phyloP scores from a whole-genome alignment of 768 basidiomycete genomes.

The Trametes cingulata region DNA sequence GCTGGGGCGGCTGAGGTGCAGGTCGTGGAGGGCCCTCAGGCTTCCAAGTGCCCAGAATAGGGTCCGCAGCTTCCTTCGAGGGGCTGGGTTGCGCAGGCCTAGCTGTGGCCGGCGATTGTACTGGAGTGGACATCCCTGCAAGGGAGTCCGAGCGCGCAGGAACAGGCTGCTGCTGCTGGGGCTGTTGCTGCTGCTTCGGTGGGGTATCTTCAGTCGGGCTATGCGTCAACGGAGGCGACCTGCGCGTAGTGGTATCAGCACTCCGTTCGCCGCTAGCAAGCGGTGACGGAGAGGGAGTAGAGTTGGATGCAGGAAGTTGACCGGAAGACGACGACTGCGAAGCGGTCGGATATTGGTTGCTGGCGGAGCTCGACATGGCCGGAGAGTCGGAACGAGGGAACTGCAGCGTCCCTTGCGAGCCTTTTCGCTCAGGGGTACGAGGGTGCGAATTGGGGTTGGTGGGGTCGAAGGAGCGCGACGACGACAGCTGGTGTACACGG shows the following conservation, averaged over 20 bases:
- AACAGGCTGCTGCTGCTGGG: neutral
- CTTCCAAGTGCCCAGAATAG: conserved; percentile 16
- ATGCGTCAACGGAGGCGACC: neutral
- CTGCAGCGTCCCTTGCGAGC: conserved; percentile 22
- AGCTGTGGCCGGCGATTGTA: conserved; percentile 20
- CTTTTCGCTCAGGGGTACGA: conserved; percentile 26
- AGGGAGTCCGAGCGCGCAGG: conserved; percentile 27
- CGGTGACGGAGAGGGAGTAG: conserved; percentile 14
- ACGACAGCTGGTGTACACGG: conserved; percentile 15
- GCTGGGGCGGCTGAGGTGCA: neutral
- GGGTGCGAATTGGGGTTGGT: conserved; percentile 4
- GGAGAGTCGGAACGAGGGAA: conserved; percentile 12
- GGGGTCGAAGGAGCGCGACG: conserved; percentile 19
- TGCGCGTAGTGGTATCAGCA: conserved; percentile 11
- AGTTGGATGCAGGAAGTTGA: neutral
- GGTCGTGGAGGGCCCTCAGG: conserved; percentile 4
- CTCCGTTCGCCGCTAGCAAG: conserved; percentile 9
- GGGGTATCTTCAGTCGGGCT: conserved; percentile 17
- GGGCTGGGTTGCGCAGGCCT: neutral
- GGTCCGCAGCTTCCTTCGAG: conserved; percentile 10
- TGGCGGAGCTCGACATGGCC: neutral
- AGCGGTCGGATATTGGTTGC: neutral
- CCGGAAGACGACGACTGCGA: neutral
- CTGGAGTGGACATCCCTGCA: conserved; percentile 36
- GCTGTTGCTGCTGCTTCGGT: neutral